Evolutionary conservation across 495 filamentous ascomycete genomes (phyloP).

Genomic region (Filosporella fistucella): DNA sequence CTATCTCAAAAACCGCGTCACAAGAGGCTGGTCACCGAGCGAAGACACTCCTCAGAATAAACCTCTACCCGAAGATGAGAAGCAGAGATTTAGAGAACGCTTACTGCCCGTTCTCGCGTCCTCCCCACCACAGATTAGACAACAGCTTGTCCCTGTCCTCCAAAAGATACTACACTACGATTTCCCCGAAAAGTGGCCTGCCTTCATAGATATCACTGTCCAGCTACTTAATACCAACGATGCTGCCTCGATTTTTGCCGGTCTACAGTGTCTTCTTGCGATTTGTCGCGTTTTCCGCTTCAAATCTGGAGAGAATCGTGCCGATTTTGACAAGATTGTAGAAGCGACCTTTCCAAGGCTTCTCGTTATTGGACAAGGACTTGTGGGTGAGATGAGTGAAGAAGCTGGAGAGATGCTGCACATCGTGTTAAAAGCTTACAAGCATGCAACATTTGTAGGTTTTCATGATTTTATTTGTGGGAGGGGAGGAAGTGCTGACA

Average conservation of each 20-base stretch:
- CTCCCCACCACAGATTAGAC: slow-evolving; percentile 72
- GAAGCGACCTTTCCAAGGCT: slow-evolving; percentile 88
- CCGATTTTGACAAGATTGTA: slow-evolving; percentile 91
- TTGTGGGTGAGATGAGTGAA: slow-evolving; percentile 84
- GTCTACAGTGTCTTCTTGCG: slow-evolving; percentile 87
- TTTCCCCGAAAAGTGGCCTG: slow-evolving; percentile 91
- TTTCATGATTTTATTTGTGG: background rate
- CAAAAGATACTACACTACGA: slow-evolving; percentile 95
- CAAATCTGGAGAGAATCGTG: slow-evolving; percentile 74
- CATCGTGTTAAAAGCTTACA: slow-evolving; percentile 90
- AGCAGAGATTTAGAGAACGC: slow-evolving; percentile 78
- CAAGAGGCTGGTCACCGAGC: slow-evolving; percentile 76
- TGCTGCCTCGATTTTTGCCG: slow-evolving; percentile 80
- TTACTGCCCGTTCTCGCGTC: slow-evolving; percentile 83
- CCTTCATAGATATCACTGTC: slow-evolving; percentile 85
- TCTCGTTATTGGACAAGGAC: slow-evolving; percentile 75
- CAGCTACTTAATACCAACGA: slow-evolving; percentile 82
- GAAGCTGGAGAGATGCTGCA: slow-evolving; percentile 97
- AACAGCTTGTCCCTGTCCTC: slow-evolving; percentile 86
- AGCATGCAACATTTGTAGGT: slow-evolving; percentile 94
- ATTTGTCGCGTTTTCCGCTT: slow-evolving; percentile 93
- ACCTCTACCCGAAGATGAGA: slow-evolving; percentile 83
- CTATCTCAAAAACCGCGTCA: slow-evolving; percentile 95
- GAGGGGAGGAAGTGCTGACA: slow-evolving; percentile 20
- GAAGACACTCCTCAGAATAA: slow-evolving; percentile 64